phyloP scores from a whole-genome alignment of 2,329 filamentous ascomycete genomes.

The Aspergillus sp. region DNA sequence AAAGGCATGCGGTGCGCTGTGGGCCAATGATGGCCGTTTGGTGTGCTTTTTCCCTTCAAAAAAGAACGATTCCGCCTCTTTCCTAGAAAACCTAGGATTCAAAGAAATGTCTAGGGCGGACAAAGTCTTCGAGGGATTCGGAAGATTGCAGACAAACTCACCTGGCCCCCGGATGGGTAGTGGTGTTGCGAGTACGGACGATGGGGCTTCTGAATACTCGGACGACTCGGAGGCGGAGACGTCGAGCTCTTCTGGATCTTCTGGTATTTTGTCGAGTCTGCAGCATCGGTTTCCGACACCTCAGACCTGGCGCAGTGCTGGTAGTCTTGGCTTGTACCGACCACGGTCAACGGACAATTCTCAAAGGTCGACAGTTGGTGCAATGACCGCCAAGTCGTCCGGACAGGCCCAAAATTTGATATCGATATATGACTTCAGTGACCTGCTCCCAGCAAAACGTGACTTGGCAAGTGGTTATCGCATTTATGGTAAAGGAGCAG shows the following conservation, averaged over 20 bases:
- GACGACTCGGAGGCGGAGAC: conserved; percentile 61
- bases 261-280: conserved; percentile 44
- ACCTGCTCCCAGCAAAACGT: conserved; percentile 74
- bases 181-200: conserved; percentile 44
- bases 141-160: conserved; percentile 55
- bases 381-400: conserved; percentile 51
- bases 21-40: conserved; percentile 57
- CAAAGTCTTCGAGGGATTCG: conserved; percentile 64
- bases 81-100: conserved; percentile 49
- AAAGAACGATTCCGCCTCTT: conserved; percentile 49
- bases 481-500: conserved; percentile 78
- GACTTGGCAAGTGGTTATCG: conserved; percentile 76
- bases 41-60: conserved; percentile 59
- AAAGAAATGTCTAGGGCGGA: conserved; percentile 51
- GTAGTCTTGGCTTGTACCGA: conserved; percentile 57
- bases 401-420: conserved; percentile 65
- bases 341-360: conserved; percentile 49
- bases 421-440: conserved; percentile 68
- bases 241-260: conserved; percentile 51
- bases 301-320: conserved; percentile 51
- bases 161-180: conserved; percentile 45
- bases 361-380: conserved; percentile 55
- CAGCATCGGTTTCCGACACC: conserved; percentile 51
- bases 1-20: conserved; percentile 58
- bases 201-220: conserved; percentile 46